phyloP scores from a whole-genome alignment of 441 rosid species.

The Erodium trifolium region DNA sequence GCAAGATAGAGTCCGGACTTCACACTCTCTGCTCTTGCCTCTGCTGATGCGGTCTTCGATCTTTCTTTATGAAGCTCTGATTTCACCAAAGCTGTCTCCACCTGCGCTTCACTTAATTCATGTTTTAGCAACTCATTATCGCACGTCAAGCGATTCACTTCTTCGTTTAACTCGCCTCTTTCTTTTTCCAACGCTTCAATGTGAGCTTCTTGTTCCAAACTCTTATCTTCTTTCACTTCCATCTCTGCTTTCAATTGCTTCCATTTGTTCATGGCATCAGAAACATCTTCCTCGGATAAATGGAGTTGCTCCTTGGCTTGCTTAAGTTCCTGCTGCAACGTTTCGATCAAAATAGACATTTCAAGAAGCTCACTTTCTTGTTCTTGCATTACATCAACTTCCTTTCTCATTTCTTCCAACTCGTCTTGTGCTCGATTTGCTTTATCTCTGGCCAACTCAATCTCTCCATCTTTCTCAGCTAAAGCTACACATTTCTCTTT shows the following conservation, averaged over 20 bases:
- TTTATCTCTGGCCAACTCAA: conserved; percentile 14
- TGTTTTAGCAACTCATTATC: conserved; percentile 21
- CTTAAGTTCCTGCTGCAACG: conserved; percentile 21
- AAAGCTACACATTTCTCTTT: conserved; percentile 20
- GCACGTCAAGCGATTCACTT: conserved; percentile 14
- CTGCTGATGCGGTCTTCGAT: conserved; percentile 27
- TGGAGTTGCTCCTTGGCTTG: conserved; percentile 21
- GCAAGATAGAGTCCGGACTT: conserved; percentile 31
- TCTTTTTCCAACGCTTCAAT: conserved; percentile 26
- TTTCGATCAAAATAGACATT: conserved; percentile 21
- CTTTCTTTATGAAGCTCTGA: conserved; percentile 30
- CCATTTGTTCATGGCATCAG: conserved; percentile 18
- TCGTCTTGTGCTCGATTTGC: conserved; percentile 17
- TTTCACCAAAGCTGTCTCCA: conserved; percentile 32
- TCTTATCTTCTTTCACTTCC: conserved; percentile 26
- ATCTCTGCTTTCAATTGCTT: conserved; percentile 23
- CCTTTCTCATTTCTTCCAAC: conserved; percentile 21
- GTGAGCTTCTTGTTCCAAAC: conserved; percentile 24
- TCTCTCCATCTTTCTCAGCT: conserved; percentile 24
- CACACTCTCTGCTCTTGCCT: conserved; percentile 25
- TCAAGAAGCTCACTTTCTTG: conserved; percentile 28
- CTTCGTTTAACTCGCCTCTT: conserved; percentile 26
- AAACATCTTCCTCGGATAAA: conserved; percentile 25
- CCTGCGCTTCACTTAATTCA: conserved; percentile 29
- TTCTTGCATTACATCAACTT: conserved; percentile 21